These are phyloP conservation scores for Ammopiptanthus mongolicus DNA, from an alignment of 306 rosid genomes.

Conservation along the genomic window DNA sequence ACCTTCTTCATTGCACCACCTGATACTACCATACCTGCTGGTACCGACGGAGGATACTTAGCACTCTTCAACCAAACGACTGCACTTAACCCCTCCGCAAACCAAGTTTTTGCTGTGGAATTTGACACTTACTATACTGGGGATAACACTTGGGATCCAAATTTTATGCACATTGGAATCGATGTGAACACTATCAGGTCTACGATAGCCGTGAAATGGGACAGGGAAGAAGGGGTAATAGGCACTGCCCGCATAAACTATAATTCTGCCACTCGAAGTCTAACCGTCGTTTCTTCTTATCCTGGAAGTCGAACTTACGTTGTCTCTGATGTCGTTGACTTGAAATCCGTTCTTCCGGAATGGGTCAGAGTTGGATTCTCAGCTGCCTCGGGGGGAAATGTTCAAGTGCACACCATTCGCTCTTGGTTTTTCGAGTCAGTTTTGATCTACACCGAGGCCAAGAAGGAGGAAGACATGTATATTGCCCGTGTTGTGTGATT, in stretches of 20 bases:
- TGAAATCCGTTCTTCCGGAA: background rate
- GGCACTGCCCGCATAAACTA: background rate
- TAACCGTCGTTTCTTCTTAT: background rate
- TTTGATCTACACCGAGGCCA: background rate
- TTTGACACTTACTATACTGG: slow-evolving; percentile 19
- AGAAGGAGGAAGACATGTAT: background rate
- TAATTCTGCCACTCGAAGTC: background rate
- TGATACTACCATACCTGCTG: background rate
- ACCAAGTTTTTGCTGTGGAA: slow-evolving; percentile 23
- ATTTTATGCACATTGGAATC: slow-evolving; percentile 7
- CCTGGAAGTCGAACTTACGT: background rate
- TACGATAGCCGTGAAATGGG: background rate
- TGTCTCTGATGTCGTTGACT: background rate
- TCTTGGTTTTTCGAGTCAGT: slow-evolving; percentile 14
- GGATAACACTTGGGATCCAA: slow-evolving; percentile 11
- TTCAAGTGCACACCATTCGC: background rate
- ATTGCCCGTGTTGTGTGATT: background rate
- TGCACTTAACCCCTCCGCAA: too few relatives aligned
- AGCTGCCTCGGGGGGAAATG: background rate
- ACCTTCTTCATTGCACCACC: slow-evolving; percentile 11
- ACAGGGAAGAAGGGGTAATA: background rate
- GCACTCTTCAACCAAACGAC: background rate
- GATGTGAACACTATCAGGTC: slow-evolving; percentile 3
- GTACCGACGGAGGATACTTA: background rate
- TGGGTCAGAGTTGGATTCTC: slow-evolving; percentile 8